Evolutionary conservation across 2,329 filamentous ascomycete genomes (phyloP).

Genomic region (Colletotrichum musicola): DNA sequence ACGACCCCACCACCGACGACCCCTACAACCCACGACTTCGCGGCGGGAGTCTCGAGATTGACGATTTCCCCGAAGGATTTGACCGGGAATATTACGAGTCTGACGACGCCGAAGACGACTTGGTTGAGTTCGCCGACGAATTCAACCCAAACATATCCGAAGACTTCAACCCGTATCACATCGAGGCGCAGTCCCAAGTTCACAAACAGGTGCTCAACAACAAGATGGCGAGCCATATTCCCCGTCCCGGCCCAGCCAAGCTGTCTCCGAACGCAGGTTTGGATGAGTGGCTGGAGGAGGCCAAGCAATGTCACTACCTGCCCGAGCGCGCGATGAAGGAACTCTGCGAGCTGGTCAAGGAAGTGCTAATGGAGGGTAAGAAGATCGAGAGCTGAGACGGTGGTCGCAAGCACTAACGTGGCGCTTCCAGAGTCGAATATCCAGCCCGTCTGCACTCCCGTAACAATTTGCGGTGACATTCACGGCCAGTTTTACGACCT

Average conservation of each 20-base stretch:
- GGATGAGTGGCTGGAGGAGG: conserved; percentile 96
- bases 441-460: conserved; percentile 95
- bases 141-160: conserved; percentile 28
- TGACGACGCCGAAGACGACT: conserved; percentile 31
- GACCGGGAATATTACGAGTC: conserved; percentile 34
- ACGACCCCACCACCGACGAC: conserved; percentile 20
- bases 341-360: conserved; percentile 98
- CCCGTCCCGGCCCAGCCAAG: conserved; percentile 91
- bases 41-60: conserved; percentile 19
- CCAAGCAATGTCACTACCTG: conserved; percentile 96
- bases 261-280: conserved; percentile 86
- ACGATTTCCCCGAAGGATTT: conserved; percentile 29
- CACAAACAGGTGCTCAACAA: conserved; percentile 28
- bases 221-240: conserved; percentile 67
- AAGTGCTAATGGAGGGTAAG: conserved; percentile 96
- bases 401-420: conserved; percentile 22
- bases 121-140: conserved; percentile 10
- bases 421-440: conserved; percentile 87
- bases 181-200: conserved; percentile 13
- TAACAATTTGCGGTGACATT: conserved; percentile 97
- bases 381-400: not conserved
- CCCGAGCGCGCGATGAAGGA: conserved; percentile 98
- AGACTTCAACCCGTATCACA: conserved; percentile 22
- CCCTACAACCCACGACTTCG: conserved; percentile 21
- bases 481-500: conserved; percentile 99